phyloP scores from a whole-genome alignment of 495 filamentous ascomycete species.

The Neurospora intermedia region DNA sequence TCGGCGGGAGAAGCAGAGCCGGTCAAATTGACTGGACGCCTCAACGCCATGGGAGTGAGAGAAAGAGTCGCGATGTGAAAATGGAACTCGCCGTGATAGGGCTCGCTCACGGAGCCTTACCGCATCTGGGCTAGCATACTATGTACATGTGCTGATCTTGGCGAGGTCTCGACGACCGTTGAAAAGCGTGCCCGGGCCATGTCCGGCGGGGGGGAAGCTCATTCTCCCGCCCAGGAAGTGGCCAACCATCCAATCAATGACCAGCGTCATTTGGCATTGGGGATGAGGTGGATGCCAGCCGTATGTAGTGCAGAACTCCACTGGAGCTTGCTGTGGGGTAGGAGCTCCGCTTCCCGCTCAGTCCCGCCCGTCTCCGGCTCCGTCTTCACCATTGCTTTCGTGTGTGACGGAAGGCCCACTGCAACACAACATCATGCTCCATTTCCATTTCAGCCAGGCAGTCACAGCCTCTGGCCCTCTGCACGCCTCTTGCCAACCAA shows the following conservation, averaged over 20 bases:
- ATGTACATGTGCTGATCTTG: neutral
- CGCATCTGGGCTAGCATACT: conserved; percentile 9
- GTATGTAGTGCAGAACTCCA: neutral
- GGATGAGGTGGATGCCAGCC: neutral
- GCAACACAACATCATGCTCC: neutral
- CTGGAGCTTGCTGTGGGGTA: neutral
- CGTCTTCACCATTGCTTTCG: neutral
- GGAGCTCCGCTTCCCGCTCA: neutral
- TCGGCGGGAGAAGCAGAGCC: conserved; percentile 1
- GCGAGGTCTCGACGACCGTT: conserved; percentile 17
- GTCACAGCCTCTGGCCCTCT: neutral
- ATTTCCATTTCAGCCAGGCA: neutral
- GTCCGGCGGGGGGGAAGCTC: neutral
- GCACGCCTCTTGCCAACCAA: neutral
- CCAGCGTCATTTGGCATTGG: neutral
- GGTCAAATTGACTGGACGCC: conserved; percentile 11
- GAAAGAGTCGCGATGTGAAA: conserved; percentile 1
- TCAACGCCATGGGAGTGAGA: conserved; percentile 8
- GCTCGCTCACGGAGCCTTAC: conserved; percentile 17
- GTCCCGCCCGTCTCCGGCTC: neutral
- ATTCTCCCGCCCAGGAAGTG: neutral
- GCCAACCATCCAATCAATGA: neutral
- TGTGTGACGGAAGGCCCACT: conserved; percentile 7
- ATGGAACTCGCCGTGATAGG: neutral
- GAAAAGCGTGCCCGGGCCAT: conserved; percentile 6